Base-by-base conservation (phyloP, 768 basidiomycete genomes). In the Kwoniella dendrophila region DNA sequence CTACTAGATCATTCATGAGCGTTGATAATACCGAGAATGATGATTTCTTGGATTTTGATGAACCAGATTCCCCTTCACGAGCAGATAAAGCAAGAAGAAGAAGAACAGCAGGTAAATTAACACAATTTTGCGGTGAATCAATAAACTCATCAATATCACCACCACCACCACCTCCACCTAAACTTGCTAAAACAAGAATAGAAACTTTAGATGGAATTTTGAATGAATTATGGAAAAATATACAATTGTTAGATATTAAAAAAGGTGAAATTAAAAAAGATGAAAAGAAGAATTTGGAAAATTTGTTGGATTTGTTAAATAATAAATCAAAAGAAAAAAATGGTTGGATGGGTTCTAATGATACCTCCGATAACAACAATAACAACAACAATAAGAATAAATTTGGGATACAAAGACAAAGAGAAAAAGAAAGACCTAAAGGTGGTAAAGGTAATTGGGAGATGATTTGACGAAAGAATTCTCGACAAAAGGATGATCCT, bases 101-200 rank as follows among this genome's bases (percentile, higher is more conserved):
- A 54, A 41, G 67, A 5, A 64, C 63, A n/a, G n/a, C n/a, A 11
- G 67, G 67, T 16, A 68, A 68, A 34, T 32, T 68, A 22, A 61
- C 63, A 11, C 63, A 65, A 4, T 68, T 68, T 27, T 68, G 64
- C 59, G 67, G 67, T 11, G 67, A 68, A 33, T 43, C 26, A 16
- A 38, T 56, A 33, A 60, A 59, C 32, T n/a, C 50, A 14, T 36
- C 22, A 30, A 27, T 41, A 24, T 33, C 57, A 8, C 48, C 33
- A 7, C 36, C 49, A 26, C 20, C 26, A 14, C 22, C 32, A 8
- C 56, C 56, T 20, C 47, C 56, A 26, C 56, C 56, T 57, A 14
- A 57, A 51, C 30, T 47, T 38, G 7, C 14, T 3, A 20, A 29
- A 18, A 12, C 51, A 12, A 32, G 67, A 40, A 47, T 36, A 26